Percentiles rank a stretch among this genome's conserved stretches.
Evolutionary conservation across 768 basidiomycete species (phyloP).

Genomic region (Tricholoma sp.): DNA sequence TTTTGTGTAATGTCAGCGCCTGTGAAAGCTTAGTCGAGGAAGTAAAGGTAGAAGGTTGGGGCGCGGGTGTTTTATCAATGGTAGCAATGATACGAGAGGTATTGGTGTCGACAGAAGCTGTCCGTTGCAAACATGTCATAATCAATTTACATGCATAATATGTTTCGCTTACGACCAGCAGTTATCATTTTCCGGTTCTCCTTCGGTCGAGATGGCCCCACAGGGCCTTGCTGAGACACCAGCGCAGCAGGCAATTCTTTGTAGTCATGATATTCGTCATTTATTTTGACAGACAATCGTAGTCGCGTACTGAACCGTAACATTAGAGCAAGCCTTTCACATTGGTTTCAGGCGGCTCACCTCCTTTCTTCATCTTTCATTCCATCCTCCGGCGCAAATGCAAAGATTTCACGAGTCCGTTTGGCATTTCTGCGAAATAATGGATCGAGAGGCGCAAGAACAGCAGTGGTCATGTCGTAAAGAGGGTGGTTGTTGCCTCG

Average conservation of each 20-base stretch:
- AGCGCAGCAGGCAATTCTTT: constrained; percentile 81
- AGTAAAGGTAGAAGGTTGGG: constrained; percentile 65
- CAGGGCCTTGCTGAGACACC: constrained; percentile 72
- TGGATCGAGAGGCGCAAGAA: constrained; percentile 63
- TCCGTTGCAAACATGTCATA: constrained; percentile 5
- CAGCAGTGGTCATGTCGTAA: constrained; percentile 35
- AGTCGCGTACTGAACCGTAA: constrained; percentile 50
- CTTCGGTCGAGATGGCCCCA: constrained; percentile 74
- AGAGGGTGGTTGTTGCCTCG: background rate
- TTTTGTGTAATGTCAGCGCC: constrained; percentile 89
- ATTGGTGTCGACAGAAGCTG: constrained; percentile 38
- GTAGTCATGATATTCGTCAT: constrained; percentile 84
- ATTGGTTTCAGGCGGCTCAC: constrained; percentile 29
- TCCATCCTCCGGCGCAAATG: constrained; percentile 55
- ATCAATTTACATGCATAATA: constrained; percentile 3
- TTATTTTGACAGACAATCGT: constrained; percentile 78
- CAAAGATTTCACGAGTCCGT: constrained; percentile 68
- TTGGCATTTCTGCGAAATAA: constrained; percentile 61
- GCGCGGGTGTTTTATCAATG: constrained; percentile 68
- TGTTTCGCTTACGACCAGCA: constrained; percentile 50
- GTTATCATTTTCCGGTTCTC: constrained; percentile 64
- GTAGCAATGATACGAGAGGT: constrained; percentile 66
- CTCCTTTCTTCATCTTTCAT: constrained; percentile 67
- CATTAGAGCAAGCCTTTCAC: background rate
- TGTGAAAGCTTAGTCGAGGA: constrained; percentile 71